Evolutionary conservation across 164 flowering plant species (phyloP), one percentile per base, ranked within the genome.

Genomic region (Taxillus chinensis): DNA sequence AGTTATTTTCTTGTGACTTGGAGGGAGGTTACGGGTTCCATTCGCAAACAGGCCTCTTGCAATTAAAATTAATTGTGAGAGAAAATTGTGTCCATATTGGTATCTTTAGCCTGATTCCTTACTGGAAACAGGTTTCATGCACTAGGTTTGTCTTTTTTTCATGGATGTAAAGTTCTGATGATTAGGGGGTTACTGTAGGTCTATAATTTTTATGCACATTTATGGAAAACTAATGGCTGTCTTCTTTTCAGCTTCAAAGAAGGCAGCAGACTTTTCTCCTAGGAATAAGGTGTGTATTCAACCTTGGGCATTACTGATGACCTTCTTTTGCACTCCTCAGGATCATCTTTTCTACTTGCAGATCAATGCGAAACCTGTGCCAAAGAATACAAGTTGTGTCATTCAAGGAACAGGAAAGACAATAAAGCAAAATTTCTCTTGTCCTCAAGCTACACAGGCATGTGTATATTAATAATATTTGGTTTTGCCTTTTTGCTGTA

Each of bases 221-320:
- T 15, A 39, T 16, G 40, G 13, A 38, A 8, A 41, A 55, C 59
- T 66, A 27, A 57, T 41, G 64, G 55, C 27, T 43, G 49, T 62
- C 39, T 64, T 59, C 42, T 55, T 71, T 68, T 62, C 89, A 86
- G 90, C 87, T 74, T 68, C 68, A 43, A 77, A 72, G 66, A 79
- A 72, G 70, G 27, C 27, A 27, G 67, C 49, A 43, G 82, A 69
- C 11, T 15, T 61, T 62, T 66, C 76, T 63, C 76, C 78, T 66
- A 70, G 55, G 59, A 63, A 63, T 62, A 80, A 62, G 82, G 91
- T 80, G 74, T 63, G 71, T 57, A 51, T 27, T 27, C 27, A 27
- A 27, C 27, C 27, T 27, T 27, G 27, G 27, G 1, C 27, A 27
- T 27, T 27, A 27, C 27, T 27, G 27, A 27, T 27, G 27, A 27